Evolutionary conservation across 2,329 filamentous ascomycete genomes (phyloP), one percentile per base, ranked within the genome.

Genomic region (Zarea fungicola): DNA sequence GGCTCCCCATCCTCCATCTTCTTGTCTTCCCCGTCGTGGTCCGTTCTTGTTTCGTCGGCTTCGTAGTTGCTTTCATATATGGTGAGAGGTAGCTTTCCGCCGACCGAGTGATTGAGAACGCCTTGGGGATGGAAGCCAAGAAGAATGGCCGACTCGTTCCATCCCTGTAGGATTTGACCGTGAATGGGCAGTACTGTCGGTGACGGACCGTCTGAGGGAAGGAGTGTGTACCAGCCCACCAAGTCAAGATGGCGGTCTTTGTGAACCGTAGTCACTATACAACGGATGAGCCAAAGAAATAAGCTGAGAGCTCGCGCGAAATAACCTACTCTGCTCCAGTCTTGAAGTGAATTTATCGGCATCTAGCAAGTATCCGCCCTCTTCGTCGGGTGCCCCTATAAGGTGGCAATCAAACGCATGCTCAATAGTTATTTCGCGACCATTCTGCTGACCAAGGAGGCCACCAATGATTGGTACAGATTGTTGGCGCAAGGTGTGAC

Each of bases 211-310:
- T 78, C 75, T 11, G 80, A 70, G 34, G 87, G 79, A 44, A 90
- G 77, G 9, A 92, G 76, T 4, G 90, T 90, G 69, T 92, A 96
- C 89, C 89, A 96, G 59, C 91, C 93, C 42, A 97, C 89, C 46
- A 97, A 77, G 56, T 91, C 87, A 42, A 97, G 83, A 23, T 83
- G 76, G 6, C 89, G 89, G 45, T 80, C 79, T 66, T 91, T 93
- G 71, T 96, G 89, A 5, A 96, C 92, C 55, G 85, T 83, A 68
- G 85, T 88, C 80, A 95, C 89, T 95, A 55, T 54, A 49, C n/a
- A n/a, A n/a, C n/a, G n/a, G n/a, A 6, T 14, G 26, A 25, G 23
- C 7, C n/a, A 43, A 31, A 49, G 40, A 14, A 21, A 13, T 13
- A n/a, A n/a, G n/a, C n/a, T n/a, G 4, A 8, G 7, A 6, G 7